phyloP scores from a whole-genome alignment of 306 rosid species.

The Corylus heterophylla region DNA sequence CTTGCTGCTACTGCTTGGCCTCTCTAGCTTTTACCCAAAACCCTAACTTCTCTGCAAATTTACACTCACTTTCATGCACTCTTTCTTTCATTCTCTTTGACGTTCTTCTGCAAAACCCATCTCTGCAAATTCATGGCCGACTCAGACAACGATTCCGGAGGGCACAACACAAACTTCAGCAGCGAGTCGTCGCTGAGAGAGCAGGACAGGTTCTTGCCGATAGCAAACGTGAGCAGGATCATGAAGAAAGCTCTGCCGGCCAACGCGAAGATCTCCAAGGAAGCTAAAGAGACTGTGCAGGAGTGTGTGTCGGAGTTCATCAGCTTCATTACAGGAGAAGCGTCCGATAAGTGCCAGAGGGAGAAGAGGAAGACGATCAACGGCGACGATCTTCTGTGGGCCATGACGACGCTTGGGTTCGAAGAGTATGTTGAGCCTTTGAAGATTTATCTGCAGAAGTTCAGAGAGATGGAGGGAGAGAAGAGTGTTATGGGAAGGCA shows the following conservation, averaged over 20 bases:
- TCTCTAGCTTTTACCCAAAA: background rate
- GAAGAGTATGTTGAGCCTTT: slow-evolving; percentile 62
- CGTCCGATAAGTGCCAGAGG: slow-evolving; percentile 59
- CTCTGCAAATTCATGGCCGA: slow-evolving; percentile 43
- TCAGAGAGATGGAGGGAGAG: slow-evolving; percentile 57
- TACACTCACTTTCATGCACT: background rate
- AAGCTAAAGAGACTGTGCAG: slow-evolving; percentile 60
- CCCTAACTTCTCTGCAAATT: background rate
- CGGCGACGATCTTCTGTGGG: slow-evolving; percentile 72
- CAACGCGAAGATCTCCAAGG: slow-evolving; percentile 61
- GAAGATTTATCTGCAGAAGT: slow-evolving; percentile 53
- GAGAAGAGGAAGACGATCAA: slow-evolving; percentile 58
- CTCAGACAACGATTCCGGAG: slow-evolving; percentile 64
- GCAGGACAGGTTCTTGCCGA: slow-evolving; percentile 58
- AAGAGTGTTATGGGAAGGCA: slow-evolving; percentile 26
- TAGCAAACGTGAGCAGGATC: slow-evolving; percentile 66
- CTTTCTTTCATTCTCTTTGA: background rate
- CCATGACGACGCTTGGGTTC: slow-evolving; percentile 58
- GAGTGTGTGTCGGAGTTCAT: slow-evolving; percentile 69
- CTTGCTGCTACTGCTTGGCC: background rate
- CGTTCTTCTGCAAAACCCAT: background rate
- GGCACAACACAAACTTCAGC: slow-evolving; percentile 27
- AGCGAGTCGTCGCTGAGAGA: slow-evolving; percentile 34
- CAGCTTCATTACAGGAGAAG: slow-evolving; percentile 59
- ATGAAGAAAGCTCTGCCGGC: slow-evolving; percentile 64